A percentile compares a stretch with the other conserved stretches of the same genome.
Conservation (phyloP, 257 asterid species). For the Voacanga thouarsii region DNA sequence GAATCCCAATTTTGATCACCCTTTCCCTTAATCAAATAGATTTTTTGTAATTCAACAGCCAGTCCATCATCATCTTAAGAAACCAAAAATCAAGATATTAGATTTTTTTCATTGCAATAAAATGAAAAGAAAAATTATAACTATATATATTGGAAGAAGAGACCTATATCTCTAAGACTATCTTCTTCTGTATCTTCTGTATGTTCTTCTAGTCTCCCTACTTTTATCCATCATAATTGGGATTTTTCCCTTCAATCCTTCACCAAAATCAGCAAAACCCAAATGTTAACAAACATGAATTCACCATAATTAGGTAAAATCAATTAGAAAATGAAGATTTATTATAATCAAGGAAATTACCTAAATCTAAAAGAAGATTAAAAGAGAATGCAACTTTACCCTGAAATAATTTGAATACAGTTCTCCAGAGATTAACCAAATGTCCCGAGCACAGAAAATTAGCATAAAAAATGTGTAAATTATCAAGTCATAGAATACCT, state of each 20-base stretch:
- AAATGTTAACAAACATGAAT: neutral
- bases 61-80: constrained; percentile 86
- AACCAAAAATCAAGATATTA: neutral
- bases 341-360: too few species aligned
- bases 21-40: constrained; percentile 75
- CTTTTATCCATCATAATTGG: constrained; percentile 66
- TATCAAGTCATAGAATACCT: too few species aligned
- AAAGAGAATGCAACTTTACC: too few species aligned
- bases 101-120: neutral
- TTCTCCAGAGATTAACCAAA: too few species aligned
- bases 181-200: constrained; percentile 69
- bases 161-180: constrained; percentile 88
- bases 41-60: constrained; percentile 75
- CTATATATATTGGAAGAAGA: constrained; percentile 53
- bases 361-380: too few species aligned
- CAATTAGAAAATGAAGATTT: constrained; percentile 15
- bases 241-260: neutral
- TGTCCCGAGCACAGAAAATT: too few species aligned
- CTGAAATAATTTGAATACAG: too few species aligned
- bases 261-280: constrained; percentile 9
- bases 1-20: constrained; percentile 75
- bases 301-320: constrained; percentile 22
- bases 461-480: too few species aligned
- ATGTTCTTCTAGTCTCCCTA: constrained; percentile 83
- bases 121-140: neutral